Evolutionary conservation across 768 basidiomycete species (phyloP), one percentile per base, ranked within the genome.

Genomic region (Panaeolus cyanescens): DNA sequence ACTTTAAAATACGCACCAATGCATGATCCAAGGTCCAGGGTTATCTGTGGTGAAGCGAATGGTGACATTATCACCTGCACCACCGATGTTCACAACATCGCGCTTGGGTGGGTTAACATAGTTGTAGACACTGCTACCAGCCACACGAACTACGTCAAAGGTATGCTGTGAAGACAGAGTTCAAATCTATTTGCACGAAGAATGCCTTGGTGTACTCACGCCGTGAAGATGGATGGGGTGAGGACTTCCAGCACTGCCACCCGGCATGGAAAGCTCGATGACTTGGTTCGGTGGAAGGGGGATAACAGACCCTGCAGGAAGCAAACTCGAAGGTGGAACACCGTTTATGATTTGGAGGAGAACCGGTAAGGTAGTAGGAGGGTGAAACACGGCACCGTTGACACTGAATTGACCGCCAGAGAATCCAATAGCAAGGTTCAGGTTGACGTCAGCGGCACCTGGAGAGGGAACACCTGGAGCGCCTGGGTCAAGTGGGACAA

Each of bases 1-100:
- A 28, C 34, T 56, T 2, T 25, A 19, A 12, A 7, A 7, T 25
- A 56, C 71, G 22, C 42, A 74, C 72, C 74, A 75, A 61, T 73
- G 72, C 40, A 75, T 58, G 36, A 75, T 68, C 80, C 85, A 86
- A 25, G 83, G 82, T 15, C 86, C 86, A n/a, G 86, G 77, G 72
- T 88, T 90, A 70, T 90, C 85, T 0, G 88, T 84, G 22, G 69
- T 68, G 74, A 86, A 88, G 32, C 86, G 79, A 54, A 90, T 78
- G 12, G 81, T 83, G 31, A 83, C 79, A 34, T 77, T 75, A 62
- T 80, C 78, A 13, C 60, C 64, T 1, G 63, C 32, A 22, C 31
- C 31, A n/a, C 77, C 76, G 30, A 68, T 68, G 33, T 67, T 73
- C 31, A 78, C 77, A 7, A 78, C 76, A 57, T 80, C 79, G 9